A percentile compares a stretch with the other conserved stretches of the same genome.
These are phyloP conservation scores for Solidago caesia DNA, from an alignment of 129 eudicot species.

Conservation along the genomic window DNA sequence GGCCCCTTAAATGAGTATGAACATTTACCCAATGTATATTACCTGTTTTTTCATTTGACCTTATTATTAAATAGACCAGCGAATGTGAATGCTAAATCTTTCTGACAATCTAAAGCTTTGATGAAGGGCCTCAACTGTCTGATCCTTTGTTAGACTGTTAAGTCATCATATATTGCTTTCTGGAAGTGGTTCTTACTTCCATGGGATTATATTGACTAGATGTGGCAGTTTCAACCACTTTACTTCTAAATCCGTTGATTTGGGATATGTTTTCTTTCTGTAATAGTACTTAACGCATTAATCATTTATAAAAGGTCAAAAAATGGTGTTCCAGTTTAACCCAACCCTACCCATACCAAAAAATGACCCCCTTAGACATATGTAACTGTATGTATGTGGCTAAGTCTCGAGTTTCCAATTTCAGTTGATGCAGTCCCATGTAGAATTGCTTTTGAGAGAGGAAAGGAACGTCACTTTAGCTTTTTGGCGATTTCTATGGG, in stretches of 20 bases:
- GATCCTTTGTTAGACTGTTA: background rate
- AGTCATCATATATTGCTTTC: background rate
- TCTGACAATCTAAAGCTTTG: conserved; percentile 12
- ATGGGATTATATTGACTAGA: background rate
- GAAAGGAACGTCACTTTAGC: conserved; percentile 82
- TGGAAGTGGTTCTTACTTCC: background rate
- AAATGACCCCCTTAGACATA: background rate
- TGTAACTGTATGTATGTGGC: conserved; percentile 1
- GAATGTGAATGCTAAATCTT: background rate
- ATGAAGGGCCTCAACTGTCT: conserved; percentile 6
- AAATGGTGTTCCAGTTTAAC: background rate
- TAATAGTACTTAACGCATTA: background rate
- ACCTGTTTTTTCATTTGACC: too few relatives aligned
- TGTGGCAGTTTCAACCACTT: background rate
- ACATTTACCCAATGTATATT: too few relatives aligned
- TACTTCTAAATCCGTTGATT: too few relatives aligned
- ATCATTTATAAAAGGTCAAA: background rate
- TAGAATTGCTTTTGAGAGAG: conserved; percentile 96
- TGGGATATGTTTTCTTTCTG: too few relatives aligned
- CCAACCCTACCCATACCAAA: background rate
- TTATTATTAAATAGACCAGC: background rate
- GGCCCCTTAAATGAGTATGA: too few relatives aligned
- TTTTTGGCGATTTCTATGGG: conserved; percentile 70
- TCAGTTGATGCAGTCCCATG: conserved; percentile 91
- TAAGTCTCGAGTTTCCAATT: conserved; percentile 12